A percentile compares a stretch with the other conserved stretches of the same genome.
Conservation (phyloP, 768 basidiomycete species). For the Podaxis sp. region DNA sequence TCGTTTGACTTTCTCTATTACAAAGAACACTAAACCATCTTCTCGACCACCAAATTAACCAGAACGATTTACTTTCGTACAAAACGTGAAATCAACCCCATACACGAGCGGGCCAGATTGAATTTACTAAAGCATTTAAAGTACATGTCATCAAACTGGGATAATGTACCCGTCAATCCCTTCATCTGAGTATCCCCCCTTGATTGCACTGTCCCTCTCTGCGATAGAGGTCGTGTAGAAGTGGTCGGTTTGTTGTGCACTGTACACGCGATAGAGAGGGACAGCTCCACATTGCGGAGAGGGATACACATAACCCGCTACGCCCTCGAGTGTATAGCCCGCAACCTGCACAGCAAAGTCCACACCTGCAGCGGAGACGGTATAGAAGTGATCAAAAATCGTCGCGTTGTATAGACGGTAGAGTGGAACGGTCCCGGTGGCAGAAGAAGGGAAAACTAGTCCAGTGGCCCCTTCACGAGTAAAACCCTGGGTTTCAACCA, state of each 20-base stretch:
- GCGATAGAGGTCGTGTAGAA: slow-evolving; percentile 17
- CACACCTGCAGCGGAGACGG: neutral
- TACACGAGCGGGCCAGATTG: no score
- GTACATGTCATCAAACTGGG: neutral
- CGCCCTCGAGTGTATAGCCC: slow-evolving; percentile 16
- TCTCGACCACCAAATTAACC: no score
- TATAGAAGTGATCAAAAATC: slow-evolving; percentile 16
- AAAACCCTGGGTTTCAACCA: neutral
- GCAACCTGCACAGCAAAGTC: neutral
- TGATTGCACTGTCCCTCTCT: neutral
- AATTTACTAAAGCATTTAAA: no score
- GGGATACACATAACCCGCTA: slow-evolving; percentile 18
- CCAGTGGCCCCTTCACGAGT: neutral
- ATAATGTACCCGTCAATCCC: neutral
- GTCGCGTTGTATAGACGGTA: slow-evolving; percentile 12
- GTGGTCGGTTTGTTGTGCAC: slow-evolving; percentile 11
- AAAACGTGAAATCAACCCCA: no score
- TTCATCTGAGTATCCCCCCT: neutral
- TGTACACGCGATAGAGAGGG: slow-evolving; percentile 16
- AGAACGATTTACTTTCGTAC: no score
- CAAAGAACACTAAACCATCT: no score
- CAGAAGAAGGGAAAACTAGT: neutral
- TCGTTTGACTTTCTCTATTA: no score
- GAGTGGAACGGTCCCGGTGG: slow-evolving; percentile 7
- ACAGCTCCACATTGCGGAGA: slow-evolving; percentile 8